Evolutionary conservation across 805 yeast genomes (phyloP), one percentile per base, ranked within the genome.

Genomic region (Yarrowia sp.): DNA sequence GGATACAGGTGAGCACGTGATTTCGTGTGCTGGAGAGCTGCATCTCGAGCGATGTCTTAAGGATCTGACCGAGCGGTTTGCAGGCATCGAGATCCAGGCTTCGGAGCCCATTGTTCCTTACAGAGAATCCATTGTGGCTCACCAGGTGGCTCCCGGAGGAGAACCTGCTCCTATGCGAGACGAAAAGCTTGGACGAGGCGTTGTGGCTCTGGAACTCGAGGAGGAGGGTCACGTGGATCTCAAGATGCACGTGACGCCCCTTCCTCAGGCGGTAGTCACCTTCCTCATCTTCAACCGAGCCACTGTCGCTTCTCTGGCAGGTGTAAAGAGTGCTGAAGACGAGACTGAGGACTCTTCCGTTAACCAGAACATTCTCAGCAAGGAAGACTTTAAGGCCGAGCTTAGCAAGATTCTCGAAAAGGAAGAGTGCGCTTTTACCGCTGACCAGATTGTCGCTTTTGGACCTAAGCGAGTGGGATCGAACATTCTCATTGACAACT

Each of bases 41-140:
- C 99, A 95, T 80, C 81, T 95, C 49, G 99, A 95, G 74, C 85
- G 99, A 74, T 95, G 99, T 77, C 77, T 95, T 71, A 92, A 92
- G 74, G 99, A 95, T 78, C 79, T 95, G 74, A 86, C 85, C 67
- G 97, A 91, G 73, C 82, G 98, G 72, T 95, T 92, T 83, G 98
- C 98, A 0, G 92, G 93, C 13, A 86, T 92, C 72, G 97, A 92
- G 63, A 87, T 95, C 12, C 85, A 89, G 3, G 86, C 88, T 39
- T 94, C 97, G 34, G 90, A 91, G 73, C 98, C 99, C 0, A 94
- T 90, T 24, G 96, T 95, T 71, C 98, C 99, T 12, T 95, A 89
- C 76, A 81, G 97, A 70, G 99, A 95, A 76, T 91, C 98, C 0
- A 86, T 91, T 58, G 77, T 85, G 15, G 77, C 78, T 3, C 79